These are phyloP conservation scores for Penicillium robsamsonii DNA, from an alignment of 495 filamentous ascomycete species.

Conservation along the genomic window DNA sequence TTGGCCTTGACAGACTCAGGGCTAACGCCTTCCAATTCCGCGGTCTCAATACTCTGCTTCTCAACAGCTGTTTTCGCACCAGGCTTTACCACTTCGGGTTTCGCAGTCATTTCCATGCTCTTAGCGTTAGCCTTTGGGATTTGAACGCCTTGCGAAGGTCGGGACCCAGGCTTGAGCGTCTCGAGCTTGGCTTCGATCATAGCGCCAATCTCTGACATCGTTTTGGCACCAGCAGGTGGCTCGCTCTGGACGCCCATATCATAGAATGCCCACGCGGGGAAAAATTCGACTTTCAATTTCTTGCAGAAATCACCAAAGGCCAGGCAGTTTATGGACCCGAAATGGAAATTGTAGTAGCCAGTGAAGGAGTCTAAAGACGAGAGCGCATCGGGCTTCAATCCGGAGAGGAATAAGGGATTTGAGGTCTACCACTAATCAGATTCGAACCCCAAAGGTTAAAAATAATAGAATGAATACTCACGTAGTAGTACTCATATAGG, in stretches of 20 bases:
- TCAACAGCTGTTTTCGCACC: conserved; percentile 36
- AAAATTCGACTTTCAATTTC: conserved; percentile 61
- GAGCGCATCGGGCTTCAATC: conserved; percentile 41
- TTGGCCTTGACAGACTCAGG: conserved; percentile 31
- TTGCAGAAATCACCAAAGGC: conserved; percentile 73
- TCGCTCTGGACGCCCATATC: conserved; percentile 73
- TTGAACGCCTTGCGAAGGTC: conserved; percentile 60
- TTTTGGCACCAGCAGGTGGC: conserved; percentile 56
- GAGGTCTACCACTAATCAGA: conserved; percentile 58
- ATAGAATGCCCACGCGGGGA: conserved; percentile 75
- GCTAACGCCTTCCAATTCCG: conserved; percentile 29
- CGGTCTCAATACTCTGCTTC: conserved; percentile 18
- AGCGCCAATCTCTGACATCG: conserved; percentile 57
- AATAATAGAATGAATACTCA: conserved; percentile 22
- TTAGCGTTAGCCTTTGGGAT: conserved; percentile 59
- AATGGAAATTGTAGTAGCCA: conserved; percentile 84
- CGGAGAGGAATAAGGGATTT: conserved; percentile 56
- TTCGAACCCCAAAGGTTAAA: neutral
- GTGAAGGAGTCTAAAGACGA: conserved; percentile 62
- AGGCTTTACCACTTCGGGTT: conserved; percentile 45
- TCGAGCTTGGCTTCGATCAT: conserved; percentile 80
- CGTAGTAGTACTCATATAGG: conserved; percentile 91
- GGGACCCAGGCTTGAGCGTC: conserved; percentile 71
- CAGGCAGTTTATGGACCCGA: conserved; percentile 80
- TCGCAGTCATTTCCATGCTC: conserved; percentile 45